phyloP scores from a whole-genome alignment of 331 rosid genomes.

The Quercus tomentella region DNA sequence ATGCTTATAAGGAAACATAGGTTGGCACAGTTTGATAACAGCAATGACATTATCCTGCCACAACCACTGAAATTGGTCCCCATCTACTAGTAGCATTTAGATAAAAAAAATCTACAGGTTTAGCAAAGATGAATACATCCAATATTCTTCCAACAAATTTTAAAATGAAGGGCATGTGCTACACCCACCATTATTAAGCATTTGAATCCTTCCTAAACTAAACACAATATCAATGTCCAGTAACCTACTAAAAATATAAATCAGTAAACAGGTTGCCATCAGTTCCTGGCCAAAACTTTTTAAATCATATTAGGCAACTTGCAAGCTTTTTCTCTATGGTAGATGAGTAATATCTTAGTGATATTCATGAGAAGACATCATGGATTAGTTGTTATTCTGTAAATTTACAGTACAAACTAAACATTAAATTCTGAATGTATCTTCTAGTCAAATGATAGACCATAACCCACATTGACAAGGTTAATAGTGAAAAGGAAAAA shows the following conservation, averaged over 20 bases:
- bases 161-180: background rate
- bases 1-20: background rate
- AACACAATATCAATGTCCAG: background rate
- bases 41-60: conserved; percentile 16
- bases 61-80: background rate
- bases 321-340: background rate
- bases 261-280: background rate
- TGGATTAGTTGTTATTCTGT: background rate
- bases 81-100: too few relatives aligned
- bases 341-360: background rate
- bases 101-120: background rate
- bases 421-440: background rate
- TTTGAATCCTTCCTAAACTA: background rate
- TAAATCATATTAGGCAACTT: background rate
- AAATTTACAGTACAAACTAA: background rate
- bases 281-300: background rate
- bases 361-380: background rate
- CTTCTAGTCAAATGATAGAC: background rate
- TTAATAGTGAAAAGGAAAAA: too few relatives aligned
- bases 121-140: background rate
- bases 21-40: conserved; percentile 4
- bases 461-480: background rate
- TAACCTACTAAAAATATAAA: background rate
- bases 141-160: background rate
- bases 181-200: too few relatives aligned